These are phyloP conservation scores for Hypoxylon fragiforme DNA, from an alignment of 495 filamentous ascomycete species.

Conservation along the genomic window DNA sequence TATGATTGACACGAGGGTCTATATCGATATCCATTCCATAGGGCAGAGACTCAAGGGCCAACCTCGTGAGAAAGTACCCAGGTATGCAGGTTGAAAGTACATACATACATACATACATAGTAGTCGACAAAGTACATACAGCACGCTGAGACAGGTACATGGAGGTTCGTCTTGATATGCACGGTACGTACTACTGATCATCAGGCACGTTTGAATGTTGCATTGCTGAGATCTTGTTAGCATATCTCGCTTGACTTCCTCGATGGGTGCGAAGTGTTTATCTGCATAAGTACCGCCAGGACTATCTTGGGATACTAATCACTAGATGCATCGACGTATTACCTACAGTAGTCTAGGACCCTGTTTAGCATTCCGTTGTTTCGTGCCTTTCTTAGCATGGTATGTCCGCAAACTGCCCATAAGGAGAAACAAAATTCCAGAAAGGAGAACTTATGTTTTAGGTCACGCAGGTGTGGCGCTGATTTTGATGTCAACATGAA, in stretches of 20 bases:
- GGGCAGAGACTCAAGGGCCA: neutral
- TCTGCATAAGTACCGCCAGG: too few relatives aligned
- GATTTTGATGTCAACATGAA: constrained; percentile 10
- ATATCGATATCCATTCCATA: constrained; percentile 4
- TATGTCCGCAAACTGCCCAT: constrained; percentile 1
- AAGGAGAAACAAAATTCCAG: constrained; percentile 23
- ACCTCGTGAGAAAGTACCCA: neutral
- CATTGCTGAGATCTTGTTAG: constrained; percentile 31
- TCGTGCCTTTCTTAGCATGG: neutral
- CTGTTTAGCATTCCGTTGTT: constrained; percentile 20
- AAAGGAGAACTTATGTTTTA: neutral
- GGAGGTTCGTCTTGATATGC: constrained; percentile 15
- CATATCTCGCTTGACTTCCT: constrained; percentile 28
- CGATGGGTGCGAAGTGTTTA: constrained; percentile 8
- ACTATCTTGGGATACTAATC: constrained; percentile 28
- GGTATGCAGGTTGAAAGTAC: neutral
- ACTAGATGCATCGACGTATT: constrained; percentile 14
- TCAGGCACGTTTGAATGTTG: constrained; percentile 34
- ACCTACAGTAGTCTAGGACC: constrained; percentile 4
- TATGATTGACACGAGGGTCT: neutral
- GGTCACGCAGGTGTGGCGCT: neutral
- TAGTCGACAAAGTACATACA: too few relatives aligned
- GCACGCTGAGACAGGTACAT: constrained; percentile 8
- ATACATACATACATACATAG: neutral
- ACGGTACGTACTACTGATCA: constrained; percentile 27